Evolutionary conservation across 1,284 basidiomycete species (phyloP).

Genomic region (Wolfiporia cocos): DNA sequence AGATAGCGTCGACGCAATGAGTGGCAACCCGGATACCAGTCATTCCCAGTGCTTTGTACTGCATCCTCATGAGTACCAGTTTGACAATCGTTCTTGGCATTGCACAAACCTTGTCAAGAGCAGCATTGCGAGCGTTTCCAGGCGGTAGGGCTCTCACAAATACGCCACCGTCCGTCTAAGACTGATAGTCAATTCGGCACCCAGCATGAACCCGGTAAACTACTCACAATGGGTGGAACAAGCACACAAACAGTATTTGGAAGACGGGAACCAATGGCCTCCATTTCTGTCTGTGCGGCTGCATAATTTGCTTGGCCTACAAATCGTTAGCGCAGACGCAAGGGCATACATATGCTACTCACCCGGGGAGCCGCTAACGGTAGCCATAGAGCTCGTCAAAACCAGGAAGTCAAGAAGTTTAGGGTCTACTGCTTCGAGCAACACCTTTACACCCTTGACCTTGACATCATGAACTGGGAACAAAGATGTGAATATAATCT

Average conservation of each 20-base stretch:
- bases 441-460: slow-evolving; percentile 9
- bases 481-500: not conserved
- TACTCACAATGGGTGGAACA: slow-evolving; percentile 10
- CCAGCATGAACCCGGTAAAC: not conserved
- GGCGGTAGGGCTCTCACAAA: slow-evolving; percentile 7
- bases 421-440: slow-evolving; percentile 9
- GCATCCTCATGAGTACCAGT: too few relatives aligned
- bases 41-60: slow-evolving; percentile 10
- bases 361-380: slow-evolving; percentile 8
- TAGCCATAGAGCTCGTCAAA: slow-evolving; percentile 6
- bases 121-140: slow-evolving; percentile 6
- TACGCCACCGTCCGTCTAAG: slow-evolving; percentile 9
- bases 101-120: slow-evolving; percentile 8
- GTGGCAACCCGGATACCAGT: slow-evolving; percentile 2
- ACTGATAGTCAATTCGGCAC: not conserved
- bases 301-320: slow-evolving; percentile 10
- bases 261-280: slow-evolving; percentile 3
- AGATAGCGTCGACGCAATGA: slow-evolving; percentile 10
- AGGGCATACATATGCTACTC: too few relatives aligned
- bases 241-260: slow-evolving; percentile 7
- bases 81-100: too few relatives aligned
- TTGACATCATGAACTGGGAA: slow-evolving; percentile 11
- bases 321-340: too few relatives aligned
- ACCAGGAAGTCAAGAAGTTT: slow-evolving; percentile 10
- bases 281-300: slow-evolving; percentile 9